phyloP scores from a whole-genome alignment of 129 eudicot genomes.

The Smallanthus sonchifolius region DNA sequence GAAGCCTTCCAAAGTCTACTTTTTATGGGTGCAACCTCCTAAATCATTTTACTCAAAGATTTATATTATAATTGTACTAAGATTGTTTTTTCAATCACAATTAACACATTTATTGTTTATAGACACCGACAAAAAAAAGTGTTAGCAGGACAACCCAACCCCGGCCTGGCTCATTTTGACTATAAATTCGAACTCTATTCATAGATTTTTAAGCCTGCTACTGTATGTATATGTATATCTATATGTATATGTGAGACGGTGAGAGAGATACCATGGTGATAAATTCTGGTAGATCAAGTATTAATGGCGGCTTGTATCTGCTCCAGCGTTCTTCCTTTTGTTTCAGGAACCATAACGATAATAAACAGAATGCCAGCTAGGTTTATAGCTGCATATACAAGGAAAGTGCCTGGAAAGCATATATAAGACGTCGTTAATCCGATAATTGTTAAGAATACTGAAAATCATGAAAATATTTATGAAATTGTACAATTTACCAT shows the following conservation, averaged over 20 bases:
- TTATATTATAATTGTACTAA: not conserved
- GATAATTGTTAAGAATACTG: not conserved
- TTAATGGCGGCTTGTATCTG: constrained; percentile 79
- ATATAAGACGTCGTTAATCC: constrained; percentile 3
- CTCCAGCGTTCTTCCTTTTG: constrained; percentile 91
- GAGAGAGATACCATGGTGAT: constrained; percentile 13
- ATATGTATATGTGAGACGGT: not conserved
- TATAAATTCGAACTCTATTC: not conserved
- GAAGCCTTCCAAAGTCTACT: not conserved
- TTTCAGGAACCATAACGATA: constrained; percentile 68
- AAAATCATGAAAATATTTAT: not conserved
- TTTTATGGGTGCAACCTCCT: not conserved
- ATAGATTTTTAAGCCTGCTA: not conserved
- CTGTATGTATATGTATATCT: not conserved
- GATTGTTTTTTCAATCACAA: not conserved
- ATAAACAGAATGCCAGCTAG: constrained; percentile 59
- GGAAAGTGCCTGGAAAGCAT: constrained; percentile 67
- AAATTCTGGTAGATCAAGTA: constrained; percentile 8
- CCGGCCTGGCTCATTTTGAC: not conserved
- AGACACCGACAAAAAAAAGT: not conserved
- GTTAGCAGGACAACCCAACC: not conserved
- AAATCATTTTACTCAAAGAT: not conserved
- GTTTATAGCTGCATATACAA: constrained; percentile 66
- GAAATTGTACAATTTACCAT: constrained; percentile 27
- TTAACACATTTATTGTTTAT: not conserved